Conservation (phyloP, 805 yeast genomes). For the Priceomyces medius region DNA sequence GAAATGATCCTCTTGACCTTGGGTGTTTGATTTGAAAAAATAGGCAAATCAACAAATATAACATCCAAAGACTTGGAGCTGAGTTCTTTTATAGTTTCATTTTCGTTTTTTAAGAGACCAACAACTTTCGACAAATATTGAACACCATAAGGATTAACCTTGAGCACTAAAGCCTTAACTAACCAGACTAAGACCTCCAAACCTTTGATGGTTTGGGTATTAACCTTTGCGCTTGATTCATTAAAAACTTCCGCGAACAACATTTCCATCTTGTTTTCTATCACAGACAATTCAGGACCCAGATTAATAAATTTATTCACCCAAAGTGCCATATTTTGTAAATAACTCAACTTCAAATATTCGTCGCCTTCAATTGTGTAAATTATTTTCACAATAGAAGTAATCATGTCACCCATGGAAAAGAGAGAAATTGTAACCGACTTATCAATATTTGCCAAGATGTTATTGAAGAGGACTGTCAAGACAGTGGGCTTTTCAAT, state of each 20-base stretch:
- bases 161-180: constrained; percentile 65
- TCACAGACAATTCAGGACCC: background rate
- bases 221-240: background rate
- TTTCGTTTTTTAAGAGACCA: constrained; percentile 29
- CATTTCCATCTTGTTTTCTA: constrained; percentile 7
- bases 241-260: constrained; percentile 8
- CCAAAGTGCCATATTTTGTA: constrained; percentile 54
- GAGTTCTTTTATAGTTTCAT: constrained; percentile 19
- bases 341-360: constrained; percentile 50
- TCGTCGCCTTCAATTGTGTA: constrained; percentile 12
- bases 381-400: constrained; percentile 10
- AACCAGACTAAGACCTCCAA: constrained; percentile 70
- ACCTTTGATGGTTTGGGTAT: constrained; percentile 11
- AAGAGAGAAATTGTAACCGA: constrained; percentile 17
- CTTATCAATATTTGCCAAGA: constrained; percentile 55
- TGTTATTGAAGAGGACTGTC: constrained; percentile 42
- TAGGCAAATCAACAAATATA: constrained; percentile 63
- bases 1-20: constrained; percentile 32
- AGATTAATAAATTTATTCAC: constrained; percentile 43
- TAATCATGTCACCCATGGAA: constrained; percentile 7
- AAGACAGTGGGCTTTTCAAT: constrained; percentile 27
- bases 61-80: constrained; percentile 60
- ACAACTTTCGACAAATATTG: constrained; percentile 20
- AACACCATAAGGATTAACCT: constrained; percentile 44
- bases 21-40: constrained; percentile 49